Percentiles rank a stretch among this genome's conserved stretches.
These are phyloP conservation scores for Vickermania ingenoplastis DNA, from an alignment of 208 protist genomes.

Conservation along the genomic window DNA sequence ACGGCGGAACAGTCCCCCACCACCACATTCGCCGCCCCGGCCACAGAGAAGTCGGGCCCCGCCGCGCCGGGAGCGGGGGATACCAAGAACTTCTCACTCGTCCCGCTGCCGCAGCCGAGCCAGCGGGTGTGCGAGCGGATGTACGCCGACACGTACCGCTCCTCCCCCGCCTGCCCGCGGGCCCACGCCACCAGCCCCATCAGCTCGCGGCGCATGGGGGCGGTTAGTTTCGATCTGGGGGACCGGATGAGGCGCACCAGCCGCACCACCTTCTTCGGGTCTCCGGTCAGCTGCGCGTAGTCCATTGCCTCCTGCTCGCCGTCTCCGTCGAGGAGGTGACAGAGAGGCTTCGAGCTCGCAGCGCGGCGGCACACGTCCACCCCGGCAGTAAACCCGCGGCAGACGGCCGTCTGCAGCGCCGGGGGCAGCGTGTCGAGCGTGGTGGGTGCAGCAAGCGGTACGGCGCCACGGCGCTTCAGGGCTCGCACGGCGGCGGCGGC, in stretches of 20 bases:
- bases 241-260: constrained; percentile 52
- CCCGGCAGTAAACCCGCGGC: constrained; percentile 19
- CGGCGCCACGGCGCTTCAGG: constrained; percentile 2
- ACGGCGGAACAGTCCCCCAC: constrained; percentile 70
- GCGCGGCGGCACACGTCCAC: constrained; percentile 46
- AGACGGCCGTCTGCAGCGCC: constrained; percentile 7
- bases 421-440: background rate
- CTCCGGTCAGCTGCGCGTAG: constrained; percentile 31
- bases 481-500: constrained; percentile 4
- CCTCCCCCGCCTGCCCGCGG: constrained; percentile 6
- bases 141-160: constrained; percentile 61
- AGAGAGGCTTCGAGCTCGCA: constrained; percentile 25
- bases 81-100: constrained; percentile 28
- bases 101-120: constrained; percentile 71
- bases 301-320: constrained; percentile 52
- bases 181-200: constrained; percentile 40
- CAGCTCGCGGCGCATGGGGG: constrained; percentile 20
- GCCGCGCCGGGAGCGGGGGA: constrained; percentile 2
- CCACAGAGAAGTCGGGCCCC: constrained; percentile 12
- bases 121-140: constrained; percentile 60
- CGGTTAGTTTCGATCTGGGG: constrained; percentile 31
- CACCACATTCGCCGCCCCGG: constrained; percentile 29
- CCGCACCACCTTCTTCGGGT: constrained; percentile 40
- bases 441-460: constrained; percentile 10
- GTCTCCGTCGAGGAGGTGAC: constrained; percentile 13